Evolutionary conservation across 495 filamentous ascomycete species (phyloP), one percentile per base, ranked within the genome.

Genomic region (Penicillium robsamsonii): DNA sequence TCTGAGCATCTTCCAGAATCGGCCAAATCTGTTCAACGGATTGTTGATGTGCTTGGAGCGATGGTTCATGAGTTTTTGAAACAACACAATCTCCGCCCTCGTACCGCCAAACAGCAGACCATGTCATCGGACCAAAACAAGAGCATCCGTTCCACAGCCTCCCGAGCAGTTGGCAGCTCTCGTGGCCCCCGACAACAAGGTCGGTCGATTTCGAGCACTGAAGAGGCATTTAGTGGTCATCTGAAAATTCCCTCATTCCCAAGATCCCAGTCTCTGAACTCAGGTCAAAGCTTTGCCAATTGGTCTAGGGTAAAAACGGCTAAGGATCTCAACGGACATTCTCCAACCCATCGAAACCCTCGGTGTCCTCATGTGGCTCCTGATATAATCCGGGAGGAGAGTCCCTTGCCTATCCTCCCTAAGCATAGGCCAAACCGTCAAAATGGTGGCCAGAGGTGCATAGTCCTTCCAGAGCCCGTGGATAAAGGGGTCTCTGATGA

Each of bases 261-360:
- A 50, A 59, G 63, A 52, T 30, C 57, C 0, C 46, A 60, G 25
- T 42, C 47, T 5, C 29, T 38, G 20, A 65, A 40, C 58, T 29
- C 46, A 30, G 52, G 55, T 51, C 67, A 53, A 25, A 45, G 58
- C 12, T 91, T 92, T 55, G 69, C 74, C 50, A 66, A 64, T 4
- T 94, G 89, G 87, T 83, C 84, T 30, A 81, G 83, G 48, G 76
- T 90, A 22, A 95, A 93, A 68, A 77, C 76, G 24, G 81, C 82
- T 4, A 80, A 72, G 22, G 52, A 57, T 3, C n/a, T 35, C 29
- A 27, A 56, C 27, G n/a, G 8, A 11, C 31, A 38, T 17, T 29
- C 24, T 58, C 35, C 18, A 1, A 24, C n/a, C 6, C 43, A 27
- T 5, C 38, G 5, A 29, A 18, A 25, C 2, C 8, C 29, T 18